phyloP scores from a whole-genome alignment of 2,329 filamentous ascomycete species.

The Colletotrichum melonis region DNA sequence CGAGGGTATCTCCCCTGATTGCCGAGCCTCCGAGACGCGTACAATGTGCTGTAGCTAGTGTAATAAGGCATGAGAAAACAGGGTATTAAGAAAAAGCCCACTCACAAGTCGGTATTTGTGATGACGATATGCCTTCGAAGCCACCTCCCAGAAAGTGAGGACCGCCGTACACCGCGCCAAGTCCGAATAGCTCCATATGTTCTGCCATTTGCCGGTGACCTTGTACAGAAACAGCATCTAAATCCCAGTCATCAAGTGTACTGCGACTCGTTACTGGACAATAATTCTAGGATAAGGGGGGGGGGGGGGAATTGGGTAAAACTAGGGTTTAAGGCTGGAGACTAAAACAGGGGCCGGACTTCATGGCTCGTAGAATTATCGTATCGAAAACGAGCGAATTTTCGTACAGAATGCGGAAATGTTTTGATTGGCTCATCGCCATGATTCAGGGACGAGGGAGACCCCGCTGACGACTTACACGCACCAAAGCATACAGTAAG shows the following conservation, averaged over 20 bases:
- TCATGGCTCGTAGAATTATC: background rate
- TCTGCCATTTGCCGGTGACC: background rate
- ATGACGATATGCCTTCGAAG: background rate
- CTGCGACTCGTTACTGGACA: no score
- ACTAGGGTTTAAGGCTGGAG: background rate
- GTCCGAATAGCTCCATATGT: background rate
- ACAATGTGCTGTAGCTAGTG: background rate
- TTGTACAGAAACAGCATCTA: background rate
- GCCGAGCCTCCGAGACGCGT: background rate
- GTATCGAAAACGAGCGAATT: background rate
- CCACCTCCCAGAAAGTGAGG: background rate
- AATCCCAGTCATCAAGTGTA: background rate
- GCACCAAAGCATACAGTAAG: background rate
- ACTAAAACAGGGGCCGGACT: conserved; percentile 2
- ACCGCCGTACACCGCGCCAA: no score
- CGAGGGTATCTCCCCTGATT: background rate
- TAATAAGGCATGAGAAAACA: background rate
- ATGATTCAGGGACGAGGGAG: background rate
- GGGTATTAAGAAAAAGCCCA: background rate
- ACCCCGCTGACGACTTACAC: conserved; percentile 24
- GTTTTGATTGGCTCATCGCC: background rate
- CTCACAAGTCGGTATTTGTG: background rate
- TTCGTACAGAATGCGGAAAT: conserved; percentile 21
- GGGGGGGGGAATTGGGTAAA: no score
- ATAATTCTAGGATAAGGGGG: no score